A percentile compares a stretch with the other conserved stretches of the same genome.
These are phyloP conservation scores for Wickerhamiella siamensis DNA, from an alignment of 805 yeast genomes.

Conservation along the genomic window DNA sequence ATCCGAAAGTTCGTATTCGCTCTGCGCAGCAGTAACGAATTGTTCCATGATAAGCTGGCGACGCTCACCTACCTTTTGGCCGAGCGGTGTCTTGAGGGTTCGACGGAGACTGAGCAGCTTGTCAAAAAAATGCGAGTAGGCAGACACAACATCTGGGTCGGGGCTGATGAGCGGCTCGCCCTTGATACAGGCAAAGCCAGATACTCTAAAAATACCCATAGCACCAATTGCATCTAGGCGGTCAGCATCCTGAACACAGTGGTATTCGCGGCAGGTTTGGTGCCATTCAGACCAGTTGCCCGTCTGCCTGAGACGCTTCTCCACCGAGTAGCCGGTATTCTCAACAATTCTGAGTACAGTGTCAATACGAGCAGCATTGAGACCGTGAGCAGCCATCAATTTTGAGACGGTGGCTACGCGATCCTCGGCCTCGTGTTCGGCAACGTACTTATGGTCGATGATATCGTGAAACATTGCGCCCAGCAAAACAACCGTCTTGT, in stretches of 20 bases:
- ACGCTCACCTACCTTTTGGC: constrained; percentile 11
- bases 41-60: constrained; percentile 17
- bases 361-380: constrained; percentile 9
- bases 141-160: constrained; percentile 11
- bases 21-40: constrained; percentile 9
- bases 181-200: constrained; percentile 23
- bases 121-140: constrained; percentile 23
- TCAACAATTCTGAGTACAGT: constrained; percentile 17
- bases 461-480: constrained; percentile 25
- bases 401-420: constrained; percentile 7
- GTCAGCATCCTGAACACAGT: constrained; percentile 30
- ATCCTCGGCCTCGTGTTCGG: constrained; percentile 5
- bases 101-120: constrained; percentile 21
- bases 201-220: constrained; percentile 25
- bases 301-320: constrained; percentile 15
- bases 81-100: constrained; percentile 20
- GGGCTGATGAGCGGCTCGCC: constrained; percentile 19
- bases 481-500: constrained; percentile 20
- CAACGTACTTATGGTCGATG: constrained; percentile 22
- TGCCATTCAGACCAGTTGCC: constrained; percentile 24
- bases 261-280: constrained; percentile 20
- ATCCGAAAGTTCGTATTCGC: constrained; percentile 7
- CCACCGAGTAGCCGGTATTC: constrained; percentile 20
- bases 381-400: constrained; percentile 10
- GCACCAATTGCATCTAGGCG: constrained; percentile 28